A percentile compares a stretch with the other conserved stretches of the same genome.
Conservation (phyloP, 1,284 basidiomycete species). For the Trichosporon faecale region DNA sequence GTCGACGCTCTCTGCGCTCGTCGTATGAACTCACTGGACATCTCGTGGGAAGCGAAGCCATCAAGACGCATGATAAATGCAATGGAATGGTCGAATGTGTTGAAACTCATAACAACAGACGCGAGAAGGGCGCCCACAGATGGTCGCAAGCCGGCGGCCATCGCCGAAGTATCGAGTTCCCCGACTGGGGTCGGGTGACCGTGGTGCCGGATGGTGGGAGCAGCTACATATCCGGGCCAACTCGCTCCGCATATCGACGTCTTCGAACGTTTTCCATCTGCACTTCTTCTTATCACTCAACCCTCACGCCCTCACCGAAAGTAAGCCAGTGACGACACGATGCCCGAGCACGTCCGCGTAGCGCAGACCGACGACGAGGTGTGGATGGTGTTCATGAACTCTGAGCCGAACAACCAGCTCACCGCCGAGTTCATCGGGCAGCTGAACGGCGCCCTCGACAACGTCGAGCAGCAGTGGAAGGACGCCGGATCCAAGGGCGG, state of each 20-base stretch:
- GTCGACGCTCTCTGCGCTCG: not conserved
- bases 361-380: slow-evolving; percentile 9
- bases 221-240: not conserved
- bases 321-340: not conserved
- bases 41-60: not conserved
- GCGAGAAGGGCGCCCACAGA: not conserved
- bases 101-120: not conserved
- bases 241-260: not conserved
- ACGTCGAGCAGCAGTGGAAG: slow-evolving; percentile 3
- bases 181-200: slow-evolving; percentile 1
- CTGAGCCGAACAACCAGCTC: slow-evolving; percentile 5
- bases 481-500: slow-evolving; percentile 54
- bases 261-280: not conserved
- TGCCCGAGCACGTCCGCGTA: slow-evolving; percentile 4
- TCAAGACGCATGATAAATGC: not conserved
- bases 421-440: slow-evolving; percentile 2
- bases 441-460: not conserved
- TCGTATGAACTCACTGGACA: not conserved
- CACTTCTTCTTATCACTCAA: not conserved
- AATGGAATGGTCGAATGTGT: not conserved
- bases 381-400: slow-evolving; percentile 9
- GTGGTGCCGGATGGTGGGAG: not conserved
- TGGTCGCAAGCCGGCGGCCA: not conserved
- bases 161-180: not conserved
- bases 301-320: not conserved